These are phyloP conservation scores for Medakamo hakoo DNA, from an alignment of 139 green algal genomes.

Conservation along the genomic window DNA sequence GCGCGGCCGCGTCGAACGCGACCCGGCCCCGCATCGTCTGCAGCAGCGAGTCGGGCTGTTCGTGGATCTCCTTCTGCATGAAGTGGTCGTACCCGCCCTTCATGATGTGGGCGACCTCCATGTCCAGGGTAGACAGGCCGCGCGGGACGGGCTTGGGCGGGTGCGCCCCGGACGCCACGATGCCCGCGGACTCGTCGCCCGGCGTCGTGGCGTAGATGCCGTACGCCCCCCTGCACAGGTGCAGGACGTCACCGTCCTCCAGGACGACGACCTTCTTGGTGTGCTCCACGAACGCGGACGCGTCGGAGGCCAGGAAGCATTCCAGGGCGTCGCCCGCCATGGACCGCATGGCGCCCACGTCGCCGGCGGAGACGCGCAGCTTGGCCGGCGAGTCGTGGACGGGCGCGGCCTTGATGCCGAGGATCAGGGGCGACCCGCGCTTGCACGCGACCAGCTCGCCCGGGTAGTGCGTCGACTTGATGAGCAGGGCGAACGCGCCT, in stretches of 20 bases:
- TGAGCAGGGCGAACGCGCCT: conserved; percentile 87
- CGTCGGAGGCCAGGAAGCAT: conserved; percentile 89
- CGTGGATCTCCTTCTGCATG: conserved; percentile 92
- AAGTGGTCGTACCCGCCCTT: conserved; percentile 92
- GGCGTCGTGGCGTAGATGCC: conserved; percentile 33
- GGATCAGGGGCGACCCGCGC: conserved; percentile 78
- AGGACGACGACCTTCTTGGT: conserved; percentile 87
- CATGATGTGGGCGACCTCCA: conserved; percentile 95
- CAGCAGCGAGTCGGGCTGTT: conserved; percentile 82
- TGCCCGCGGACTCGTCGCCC: not conserved
- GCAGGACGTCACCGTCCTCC: conserved; percentile 91
- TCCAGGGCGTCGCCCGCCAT: conserved; percentile 39
- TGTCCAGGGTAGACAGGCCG: conserved; percentile 67
- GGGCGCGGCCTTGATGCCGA: conserved; percentile 57
- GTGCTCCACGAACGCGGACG: conserved; percentile 90
- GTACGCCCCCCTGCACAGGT: conserved; percentile 51
- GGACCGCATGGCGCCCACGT: not conserved
- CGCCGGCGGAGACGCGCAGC: no score
- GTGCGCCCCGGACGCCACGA: conserved; percentile 3
- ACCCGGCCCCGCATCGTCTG: conserved; percentile 68
- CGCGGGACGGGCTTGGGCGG: conserved; percentile 42
- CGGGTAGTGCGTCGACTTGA: conserved; percentile 88
- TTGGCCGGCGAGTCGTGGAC: not conserved
- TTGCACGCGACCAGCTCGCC: conserved; percentile 94
- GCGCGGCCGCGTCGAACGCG: conserved; percentile 21